These are phyloP conservation scores for Crithidia fasciculata DNA, from an alignment of 208 protist species.

Conservation along the genomic window DNA sequence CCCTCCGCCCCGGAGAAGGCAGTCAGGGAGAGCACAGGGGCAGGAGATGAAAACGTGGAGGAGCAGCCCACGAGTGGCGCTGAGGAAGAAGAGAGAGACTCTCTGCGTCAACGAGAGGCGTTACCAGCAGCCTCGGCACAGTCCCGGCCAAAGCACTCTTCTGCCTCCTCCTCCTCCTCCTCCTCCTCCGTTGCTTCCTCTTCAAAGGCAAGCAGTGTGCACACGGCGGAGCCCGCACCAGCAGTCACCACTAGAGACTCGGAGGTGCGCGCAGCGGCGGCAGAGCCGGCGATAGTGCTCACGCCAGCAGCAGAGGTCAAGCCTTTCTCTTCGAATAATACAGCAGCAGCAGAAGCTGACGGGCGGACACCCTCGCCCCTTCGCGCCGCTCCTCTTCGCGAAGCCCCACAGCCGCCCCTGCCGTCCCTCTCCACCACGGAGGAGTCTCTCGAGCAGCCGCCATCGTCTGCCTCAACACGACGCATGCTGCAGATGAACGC, in stretches of 20 bases:
- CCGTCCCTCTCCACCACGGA: background rate
- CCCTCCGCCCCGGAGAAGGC: background rate
- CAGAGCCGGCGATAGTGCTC: background rate
- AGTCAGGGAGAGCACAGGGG: background rate
- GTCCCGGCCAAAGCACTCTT: no score
- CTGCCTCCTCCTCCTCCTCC: background rate
- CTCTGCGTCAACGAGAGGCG: background rate
- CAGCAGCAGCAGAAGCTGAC: background rate
- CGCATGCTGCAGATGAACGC: constrained; percentile 3
- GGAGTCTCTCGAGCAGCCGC: background rate
- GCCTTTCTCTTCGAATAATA: background rate
- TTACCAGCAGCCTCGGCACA: no score
- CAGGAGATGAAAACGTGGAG: no score
- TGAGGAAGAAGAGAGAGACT: background rate
- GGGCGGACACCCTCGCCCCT: constrained; percentile 26
- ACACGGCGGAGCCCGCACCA: background rate
- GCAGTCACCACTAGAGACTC: background rate
- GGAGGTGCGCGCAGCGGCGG: background rate
- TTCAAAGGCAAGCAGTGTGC: constrained; percentile 13
- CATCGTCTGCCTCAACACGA: background rate
- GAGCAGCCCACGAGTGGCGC: no score
- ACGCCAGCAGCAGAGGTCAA: background rate
- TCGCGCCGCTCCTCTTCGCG: constrained; percentile 14
- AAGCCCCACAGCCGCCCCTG: constrained; percentile 13
- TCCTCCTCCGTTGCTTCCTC: background rate